phyloP scores from a whole-genome alignment of 2,329 filamentous ascomycete species.

The Cladosporium sp. region DNA sequence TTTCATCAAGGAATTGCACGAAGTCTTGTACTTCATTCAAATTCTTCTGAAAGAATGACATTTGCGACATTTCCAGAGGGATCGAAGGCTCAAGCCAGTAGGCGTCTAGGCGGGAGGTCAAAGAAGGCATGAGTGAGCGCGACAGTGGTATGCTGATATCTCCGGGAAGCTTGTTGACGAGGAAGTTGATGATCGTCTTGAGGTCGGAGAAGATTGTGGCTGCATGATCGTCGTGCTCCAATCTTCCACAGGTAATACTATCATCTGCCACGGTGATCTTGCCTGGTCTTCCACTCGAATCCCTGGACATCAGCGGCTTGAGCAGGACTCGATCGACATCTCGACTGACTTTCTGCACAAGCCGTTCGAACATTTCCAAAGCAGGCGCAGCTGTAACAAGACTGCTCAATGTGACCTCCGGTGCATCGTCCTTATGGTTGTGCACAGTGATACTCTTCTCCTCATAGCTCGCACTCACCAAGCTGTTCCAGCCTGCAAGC shows the following conservation, averaged over 20 bases:
- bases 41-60: conserved; percentile 69
- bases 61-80: conserved; percentile 69
- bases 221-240: conserved; percentile 20
- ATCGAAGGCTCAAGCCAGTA: conserved; percentile 76
- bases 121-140: conserved; percentile 66
- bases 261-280: conserved; percentile 25
- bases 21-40: conserved; percentile 67
- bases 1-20: conserved; percentile 60
- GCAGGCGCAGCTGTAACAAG: conserved; percentile 25
- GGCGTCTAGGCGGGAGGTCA: conserved; percentile 68
- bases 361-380: conserved; percentile 25
- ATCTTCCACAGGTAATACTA: conserved; percentile 29
- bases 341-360: conserved; percentile 29
- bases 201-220: conserved; percentile 45
- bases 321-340: conserved; percentile 34
- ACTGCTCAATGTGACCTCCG: conserved; percentile 28
- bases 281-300: conserved; percentile 24
- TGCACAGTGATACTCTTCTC: conserved; percentile 58
- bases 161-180: conserved; percentile 52
- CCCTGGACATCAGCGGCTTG: conserved; percentile 29
- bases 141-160: conserved; percentile 59
- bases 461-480: conserved; percentile 64
- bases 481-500: conserved; percentile 67
- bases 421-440: conserved; percentile 39
- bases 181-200: conserved; percentile 49